phyloP scores from a whole-genome alignment of 768 basidiomycete genomes.

The Mycena crocata region DNA sequence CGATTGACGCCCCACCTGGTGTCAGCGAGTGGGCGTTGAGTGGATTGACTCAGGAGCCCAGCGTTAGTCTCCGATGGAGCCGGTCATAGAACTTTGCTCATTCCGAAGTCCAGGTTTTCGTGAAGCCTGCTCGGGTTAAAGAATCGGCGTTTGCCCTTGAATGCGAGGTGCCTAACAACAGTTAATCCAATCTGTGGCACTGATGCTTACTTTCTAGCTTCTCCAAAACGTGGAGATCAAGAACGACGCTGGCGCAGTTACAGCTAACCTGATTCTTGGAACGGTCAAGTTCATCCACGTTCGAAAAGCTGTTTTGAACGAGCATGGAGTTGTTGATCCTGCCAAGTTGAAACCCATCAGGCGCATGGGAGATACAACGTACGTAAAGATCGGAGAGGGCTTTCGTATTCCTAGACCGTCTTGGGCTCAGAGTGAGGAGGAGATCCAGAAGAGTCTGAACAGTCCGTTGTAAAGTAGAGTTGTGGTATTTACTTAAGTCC shows the following conservation, averaged over 20 bases:
- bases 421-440: conserved; percentile 62
- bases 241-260: conserved; percentile 49
- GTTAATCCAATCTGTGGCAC: not conserved
- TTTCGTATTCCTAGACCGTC: conserved; percentile 68
- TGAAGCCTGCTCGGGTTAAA: conserved; percentile 66
- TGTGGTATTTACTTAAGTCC: no score
- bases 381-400: conserved; percentile 53
- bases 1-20: conserved; percentile 64
- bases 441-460: conserved; percentile 63
- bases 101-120: conserved; percentile 49
- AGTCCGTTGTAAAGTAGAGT: not conserved
- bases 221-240: conserved; percentile 55
- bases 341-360: conserved; percentile 59
- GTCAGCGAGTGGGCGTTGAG: conserved; percentile 72
- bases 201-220: conserved; percentile 53
- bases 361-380: conserved; percentile 66
- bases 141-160: conserved; percentile 76
- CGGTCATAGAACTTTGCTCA: conserved; percentile 11
- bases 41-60: conserved; percentile 67
- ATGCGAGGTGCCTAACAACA: conserved; percentile 56
- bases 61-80: conserved; percentile 53
- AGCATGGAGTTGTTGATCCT: conserved; percentile 57
- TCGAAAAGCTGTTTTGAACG: conserved; percentile 63
- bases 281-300: conserved; percentile 68
- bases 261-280: conserved; percentile 61